phyloP scores from a whole-genome alignment of 2,329 filamentous ascomycete genomes.

The Xylariomycetidae sp. region DNA sequence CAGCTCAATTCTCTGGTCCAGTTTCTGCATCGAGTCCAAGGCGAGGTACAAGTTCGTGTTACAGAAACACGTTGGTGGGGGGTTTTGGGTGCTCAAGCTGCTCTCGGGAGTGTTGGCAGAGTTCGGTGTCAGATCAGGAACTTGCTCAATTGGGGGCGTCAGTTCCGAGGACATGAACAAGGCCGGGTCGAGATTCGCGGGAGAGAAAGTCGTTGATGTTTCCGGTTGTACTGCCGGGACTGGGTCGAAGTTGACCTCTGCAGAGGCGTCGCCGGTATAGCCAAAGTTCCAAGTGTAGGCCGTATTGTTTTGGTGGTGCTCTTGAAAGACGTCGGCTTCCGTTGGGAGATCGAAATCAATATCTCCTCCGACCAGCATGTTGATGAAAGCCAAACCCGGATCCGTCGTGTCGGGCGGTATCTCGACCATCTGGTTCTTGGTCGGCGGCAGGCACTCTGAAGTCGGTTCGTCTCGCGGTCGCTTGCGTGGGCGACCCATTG shows the following conservation, averaged over 20 bases:
- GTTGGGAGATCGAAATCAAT: constrained; percentile 5
- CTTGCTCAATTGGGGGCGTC: constrained; percentile 13
- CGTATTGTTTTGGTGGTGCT: constrained; percentile 5
- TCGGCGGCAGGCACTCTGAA: constrained; percentile 5
- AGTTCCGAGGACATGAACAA: constrained; percentile 14
- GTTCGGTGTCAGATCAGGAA: constrained; percentile 19
- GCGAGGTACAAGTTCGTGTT: constrained; percentile 46
- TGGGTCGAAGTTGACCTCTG: constrained; percentile 21
- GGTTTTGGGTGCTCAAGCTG: constrained; percentile 3
- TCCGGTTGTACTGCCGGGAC: constrained; percentile 10
- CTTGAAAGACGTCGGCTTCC: not conserved
- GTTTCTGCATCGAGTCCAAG: constrained; percentile 43
- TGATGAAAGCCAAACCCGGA: constrained; percentile 23
- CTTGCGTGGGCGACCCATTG: constrained; percentile 62
- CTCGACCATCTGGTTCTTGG: constrained; percentile 21
- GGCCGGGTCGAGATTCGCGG: constrained; percentile 23
- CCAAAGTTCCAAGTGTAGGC: constrained; percentile 13
- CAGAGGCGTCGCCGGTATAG: constrained; percentile 16
- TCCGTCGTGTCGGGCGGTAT: constrained; percentile 21
- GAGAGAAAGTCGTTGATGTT: constrained; percentile 13
- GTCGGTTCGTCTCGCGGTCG: constrained; percentile 32
- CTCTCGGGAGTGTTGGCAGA: constrained; percentile 21
- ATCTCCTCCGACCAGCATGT: constrained; percentile 18
- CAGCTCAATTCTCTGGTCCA: constrained; percentile 39
- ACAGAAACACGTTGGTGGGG: constrained; percentile 37